A percentile compares a stretch with the other conserved stretches of the same genome.
These are phyloP conservation scores for Vaccinium corymbosum DNA, from an alignment of 148 eudicot species.

Conservation along the genomic window DNA sequence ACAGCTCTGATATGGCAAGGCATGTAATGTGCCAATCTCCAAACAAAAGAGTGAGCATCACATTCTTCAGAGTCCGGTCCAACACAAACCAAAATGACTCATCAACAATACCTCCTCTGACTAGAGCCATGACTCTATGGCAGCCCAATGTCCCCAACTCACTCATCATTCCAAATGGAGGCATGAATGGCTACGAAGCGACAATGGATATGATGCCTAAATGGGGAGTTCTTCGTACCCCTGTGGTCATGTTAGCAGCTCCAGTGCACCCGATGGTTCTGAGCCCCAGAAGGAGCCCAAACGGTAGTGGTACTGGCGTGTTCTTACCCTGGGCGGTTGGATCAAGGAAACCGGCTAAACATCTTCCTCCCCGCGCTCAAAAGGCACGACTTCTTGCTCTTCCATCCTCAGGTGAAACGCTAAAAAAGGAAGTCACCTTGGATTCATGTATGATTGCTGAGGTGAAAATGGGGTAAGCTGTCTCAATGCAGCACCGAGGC, in stretches of 20 bases:
- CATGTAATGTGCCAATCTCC: conserved; percentile 84
- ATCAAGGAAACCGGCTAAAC: conserved; percentile 60
- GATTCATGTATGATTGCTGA: conserved; percentile 44
- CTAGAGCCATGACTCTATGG: conserved; percentile 63
- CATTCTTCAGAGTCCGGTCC: conserved; percentile 68
- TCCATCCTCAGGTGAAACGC: conserved; percentile 32
- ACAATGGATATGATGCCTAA: conserved; percentile 46
- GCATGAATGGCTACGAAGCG: conserved; percentile 28
- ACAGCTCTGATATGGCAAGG: conserved; percentile 84
- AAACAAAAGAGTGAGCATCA: conserved; percentile 68
- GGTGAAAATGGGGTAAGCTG: conserved; percentile 26
- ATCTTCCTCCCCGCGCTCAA: conserved; percentile 89
- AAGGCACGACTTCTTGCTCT: conserved; percentile 52
- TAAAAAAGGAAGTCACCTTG: conserved; percentile 40
- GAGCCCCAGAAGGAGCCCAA: conserved; percentile 46
- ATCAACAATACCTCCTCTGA: conserved; percentile 31
- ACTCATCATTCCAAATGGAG: conserved; percentile 35
- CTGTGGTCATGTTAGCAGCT: conserved; percentile 60
- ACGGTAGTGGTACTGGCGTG: conserved; percentile 78
- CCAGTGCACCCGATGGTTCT: conserved; percentile 53
- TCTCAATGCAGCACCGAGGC: conserved; percentile 17
- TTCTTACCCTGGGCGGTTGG: conserved; percentile 83
- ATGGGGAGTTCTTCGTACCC: conserved; percentile 61
- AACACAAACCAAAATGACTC: conserved; percentile 34
- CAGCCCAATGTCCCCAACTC: conserved; percentile 60